Percentiles rank a stretch among this genome's conserved stretches.
phyloP scores from a whole-genome alignment of 495 filamentous ascomycete genomes.

The Pseudomonodictys pantanalensis region DNA sequence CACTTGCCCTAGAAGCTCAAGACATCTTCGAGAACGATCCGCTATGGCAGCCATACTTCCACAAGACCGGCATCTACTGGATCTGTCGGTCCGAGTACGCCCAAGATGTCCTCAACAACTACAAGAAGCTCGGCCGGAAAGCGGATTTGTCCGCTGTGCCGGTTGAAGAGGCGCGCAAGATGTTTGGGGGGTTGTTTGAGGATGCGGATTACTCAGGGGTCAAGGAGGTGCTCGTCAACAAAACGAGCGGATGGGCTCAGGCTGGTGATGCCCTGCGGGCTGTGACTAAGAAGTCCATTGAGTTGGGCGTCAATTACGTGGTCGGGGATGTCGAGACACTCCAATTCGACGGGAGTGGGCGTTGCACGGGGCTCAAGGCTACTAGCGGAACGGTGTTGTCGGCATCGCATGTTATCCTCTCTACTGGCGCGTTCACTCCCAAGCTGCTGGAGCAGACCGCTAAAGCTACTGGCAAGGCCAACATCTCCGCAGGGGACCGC shows the following conservation, averaged over 20 bases:
- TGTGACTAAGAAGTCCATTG: slow-evolving; percentile 47
- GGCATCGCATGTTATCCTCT: slow-evolving; percentile 52
- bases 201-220: slow-evolving; percentile 54
- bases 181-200: slow-evolving; percentile 53
- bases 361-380: slow-evolving; percentile 51
- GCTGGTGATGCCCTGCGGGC: slow-evolving; percentile 52
- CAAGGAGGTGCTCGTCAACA: slow-evolving; percentile 51
- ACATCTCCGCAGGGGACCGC: slow-evolving; percentile 49
- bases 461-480: slow-evolving; percentile 25
- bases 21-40: slow-evolving; percentile 54
- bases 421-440: slow-evolving; percentile 58
- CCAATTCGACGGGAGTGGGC: slow-evolving; percentile 43
- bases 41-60: slow-evolving; percentile 55
- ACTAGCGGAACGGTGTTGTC: slow-evolving; percentile 42
- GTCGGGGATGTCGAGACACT: slow-evolving; percentile 47
- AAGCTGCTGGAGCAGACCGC: slow-evolving; percentile 57
- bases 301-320: slow-evolving; percentile 54
- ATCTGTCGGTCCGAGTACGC: slow-evolving; percentile 39
- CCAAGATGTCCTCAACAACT: slow-evolving; percentile 50
- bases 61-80: slow-evolving; percentile 55
- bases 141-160: slow-evolving; percentile 44
- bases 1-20: slow-evolving; percentile 56
- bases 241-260: slow-evolving; percentile 60
- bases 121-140: slow-evolving; percentile 46
- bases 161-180: slow-evolving; percentile 46